Conservation (phyloP, 768 basidiomycete genomes). For the Asterophora lycoperdoides region DNA sequence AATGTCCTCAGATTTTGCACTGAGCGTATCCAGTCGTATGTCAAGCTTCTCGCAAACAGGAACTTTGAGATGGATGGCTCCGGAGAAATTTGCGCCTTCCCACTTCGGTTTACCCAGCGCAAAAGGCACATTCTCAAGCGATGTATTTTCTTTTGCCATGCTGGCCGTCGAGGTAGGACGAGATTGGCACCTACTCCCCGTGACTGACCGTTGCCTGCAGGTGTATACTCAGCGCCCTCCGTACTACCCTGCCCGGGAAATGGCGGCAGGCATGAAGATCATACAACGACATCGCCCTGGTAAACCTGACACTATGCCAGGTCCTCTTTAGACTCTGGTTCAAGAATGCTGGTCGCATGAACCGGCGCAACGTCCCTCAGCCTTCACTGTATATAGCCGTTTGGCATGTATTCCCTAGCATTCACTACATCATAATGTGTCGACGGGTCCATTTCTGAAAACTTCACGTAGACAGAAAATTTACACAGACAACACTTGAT, state of each 20-base stretch:
- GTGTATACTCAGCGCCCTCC: slow-evolving; percentile 9
- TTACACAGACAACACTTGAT: slow-evolving; percentile 14
- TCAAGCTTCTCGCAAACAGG: slow-evolving; percentile 18
- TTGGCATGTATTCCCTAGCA: slow-evolving; percentile 9
- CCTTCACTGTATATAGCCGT: slow-evolving; percentile 4
- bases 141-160: slow-evolving; percentile 29
- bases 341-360: slow-evolving; percentile 7
- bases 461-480: slow-evolving; percentile 8
- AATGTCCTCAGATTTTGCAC: background rate
- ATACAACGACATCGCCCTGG: slow-evolving; percentile 1
- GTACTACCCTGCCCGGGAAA: background rate
- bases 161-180: slow-evolving; percentile 10
- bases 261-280: background rate
- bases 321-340: slow-evolving; percentile 4
- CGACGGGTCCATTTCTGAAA: too few relatives aligned
- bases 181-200: too few relatives aligned
- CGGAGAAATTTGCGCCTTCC: slow-evolving; percentile 21
- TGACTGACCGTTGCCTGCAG: background rate
- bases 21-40: slow-evolving; percentile 5
- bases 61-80: slow-evolving; percentile 28
- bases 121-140: slow-evolving; percentile 22
- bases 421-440: too few relatives aligned
- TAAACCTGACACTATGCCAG: slow-evolving; percentile 6
- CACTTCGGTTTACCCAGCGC: slow-evolving; percentile 6
- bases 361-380: slow-evolving; percentile 2